Conservation (phyloP, 352 stramenopile species). For the Phytophthora constricta region DNA sequence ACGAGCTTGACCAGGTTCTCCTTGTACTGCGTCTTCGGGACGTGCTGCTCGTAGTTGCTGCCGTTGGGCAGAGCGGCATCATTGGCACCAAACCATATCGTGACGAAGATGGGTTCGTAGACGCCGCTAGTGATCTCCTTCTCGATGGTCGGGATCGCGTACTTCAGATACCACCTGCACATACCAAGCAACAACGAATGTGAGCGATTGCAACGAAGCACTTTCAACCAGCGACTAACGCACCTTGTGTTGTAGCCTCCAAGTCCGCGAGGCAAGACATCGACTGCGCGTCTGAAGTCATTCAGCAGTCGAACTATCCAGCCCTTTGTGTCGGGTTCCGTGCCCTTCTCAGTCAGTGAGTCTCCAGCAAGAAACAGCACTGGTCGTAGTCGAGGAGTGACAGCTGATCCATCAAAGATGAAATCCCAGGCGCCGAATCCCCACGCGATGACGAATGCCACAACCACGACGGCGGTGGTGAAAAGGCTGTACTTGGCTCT, state of each 20-base stretch:
- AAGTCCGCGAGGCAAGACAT: slow-evolving; percentile 58
- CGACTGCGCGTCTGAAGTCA: slow-evolving; percentile 46
- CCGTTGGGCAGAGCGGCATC: slow-evolving; percentile 55
- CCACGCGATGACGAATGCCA: slow-evolving; percentile 31
- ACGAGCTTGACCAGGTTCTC: slow-evolving; percentile 47
- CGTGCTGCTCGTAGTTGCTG: slow-evolving; percentile 36
- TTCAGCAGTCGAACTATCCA: slow-evolving; percentile 48
- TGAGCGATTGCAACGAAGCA: neutral
- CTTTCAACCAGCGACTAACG: neutral
- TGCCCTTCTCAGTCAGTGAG: slow-evolving; percentile 60
- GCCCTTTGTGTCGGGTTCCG: slow-evolving; percentile 41
- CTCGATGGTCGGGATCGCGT: slow-evolving; percentile 35
- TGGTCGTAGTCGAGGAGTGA: slow-evolving; percentile 25
- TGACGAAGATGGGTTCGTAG: slow-evolving; percentile 41
- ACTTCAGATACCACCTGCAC: slow-evolving; percentile 40
- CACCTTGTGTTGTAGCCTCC: slow-evolving; percentile 61
- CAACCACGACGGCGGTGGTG: slow-evolving; percentile 12
- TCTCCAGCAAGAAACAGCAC: slow-evolving; percentile 52
- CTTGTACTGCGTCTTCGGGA: slow-evolving; percentile 50
- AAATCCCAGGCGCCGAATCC: slow-evolving; percentile 24
- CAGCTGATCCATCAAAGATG: neutral
- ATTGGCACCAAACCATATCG: slow-evolving; percentile 64
- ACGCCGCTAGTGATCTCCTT: slow-evolving; percentile 35
- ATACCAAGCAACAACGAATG: neutral
- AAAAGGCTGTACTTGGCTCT: slow-evolving; percentile 22